These are phyloP conservation scores for Quercus parvula DNA, from an alignment of 306 rosid genomes.

Conservation along the genomic window DNA sequence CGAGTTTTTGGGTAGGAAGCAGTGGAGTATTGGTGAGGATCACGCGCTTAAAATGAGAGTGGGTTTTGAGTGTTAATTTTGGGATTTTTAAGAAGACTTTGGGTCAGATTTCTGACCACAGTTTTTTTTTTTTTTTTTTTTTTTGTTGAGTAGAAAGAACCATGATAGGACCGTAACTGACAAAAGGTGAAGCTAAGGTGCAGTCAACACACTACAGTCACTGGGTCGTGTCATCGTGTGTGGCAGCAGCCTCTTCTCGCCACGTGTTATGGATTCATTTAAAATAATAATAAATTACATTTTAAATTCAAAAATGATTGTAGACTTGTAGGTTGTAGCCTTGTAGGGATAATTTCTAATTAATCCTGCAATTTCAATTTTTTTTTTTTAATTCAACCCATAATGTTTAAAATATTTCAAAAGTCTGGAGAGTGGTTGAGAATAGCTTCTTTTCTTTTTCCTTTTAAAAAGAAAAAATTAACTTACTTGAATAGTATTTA, in stretches of 20 bases:
- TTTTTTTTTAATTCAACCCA: no score
- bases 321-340: background rate
- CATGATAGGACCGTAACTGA: background rate
- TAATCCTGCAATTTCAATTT: no score
- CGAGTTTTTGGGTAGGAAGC: background rate
- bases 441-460: no score
- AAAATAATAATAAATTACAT: background rate
- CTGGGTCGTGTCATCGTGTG: background rate
- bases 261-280: background rate
- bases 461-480: no score
- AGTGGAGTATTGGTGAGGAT: background rate
- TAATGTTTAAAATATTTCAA: no score
- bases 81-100: background rate
- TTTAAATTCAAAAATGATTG: background rate
- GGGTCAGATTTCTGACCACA: background rate
- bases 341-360: no score
- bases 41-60: constrained; percentile 22
- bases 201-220: background rate
- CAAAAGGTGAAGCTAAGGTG: background rate
- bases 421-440: no score
- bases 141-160: background rate
- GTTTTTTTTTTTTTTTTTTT: background rate
- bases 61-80: background rate
- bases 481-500: no score
- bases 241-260: background rate